phyloP scores from a whole-genome alignment of 2,329 filamentous ascomycete species.

The Microcera coccophila region DNA sequence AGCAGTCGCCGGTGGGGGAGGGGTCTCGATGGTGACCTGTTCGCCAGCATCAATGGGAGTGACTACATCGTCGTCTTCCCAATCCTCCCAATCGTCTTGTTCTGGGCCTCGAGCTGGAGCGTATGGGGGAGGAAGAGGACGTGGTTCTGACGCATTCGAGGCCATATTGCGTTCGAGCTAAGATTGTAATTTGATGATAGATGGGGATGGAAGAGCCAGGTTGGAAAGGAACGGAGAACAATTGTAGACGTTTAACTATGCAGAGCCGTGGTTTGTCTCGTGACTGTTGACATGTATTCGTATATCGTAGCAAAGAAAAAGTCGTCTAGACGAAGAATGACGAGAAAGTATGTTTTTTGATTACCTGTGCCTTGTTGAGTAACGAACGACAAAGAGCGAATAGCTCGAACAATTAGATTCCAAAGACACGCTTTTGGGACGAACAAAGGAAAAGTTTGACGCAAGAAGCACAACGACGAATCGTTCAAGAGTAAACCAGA shows the following conservation, averaged over 20 bases:
- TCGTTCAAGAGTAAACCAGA: not conserved
- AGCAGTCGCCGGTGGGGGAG: slow-evolving; percentile 13
- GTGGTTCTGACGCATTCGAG: slow-evolving; percentile 15
- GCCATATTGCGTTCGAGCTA: not conserved
- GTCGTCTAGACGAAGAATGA: slow-evolving; percentile 4
- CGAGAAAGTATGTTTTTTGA: slow-evolving; percentile 2
- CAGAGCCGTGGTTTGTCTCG: slow-evolving; percentile 5
- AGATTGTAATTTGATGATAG: slow-evolving; percentile 8
- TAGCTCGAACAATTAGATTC: slow-evolving; percentile 7
- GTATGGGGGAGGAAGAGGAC: slow-evolving; percentile 12
- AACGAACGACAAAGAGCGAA: slow-evolving; percentile 14
- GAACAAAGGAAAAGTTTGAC: slow-evolving; percentile 24
- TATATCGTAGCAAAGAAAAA: slow-evolving; percentile 5
- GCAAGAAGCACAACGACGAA: slow-evolving; percentile 5
- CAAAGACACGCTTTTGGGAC: slow-evolving; percentile 8
- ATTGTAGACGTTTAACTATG: slow-evolving; percentile 13
- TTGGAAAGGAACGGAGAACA: not conserved
- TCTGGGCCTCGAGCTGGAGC: slow-evolving; percentile 16
- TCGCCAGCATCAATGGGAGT: slow-evolving; percentile 39
- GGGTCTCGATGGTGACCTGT: slow-evolving; percentile 29
- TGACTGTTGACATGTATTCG: slow-evolving; percentile 9
- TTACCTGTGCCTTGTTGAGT: not conserved
- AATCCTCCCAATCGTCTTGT: slow-evolving; percentile 51
- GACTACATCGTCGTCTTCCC: slow-evolving; percentile 47
- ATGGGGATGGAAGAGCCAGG: slow-evolving; percentile 2